Percentiles rank a stretch among this genome's conserved stretches.
phyloP scores from a whole-genome alignment of 495 filamentous ascomycete species.

The Penicillium coprophilum region DNA sequence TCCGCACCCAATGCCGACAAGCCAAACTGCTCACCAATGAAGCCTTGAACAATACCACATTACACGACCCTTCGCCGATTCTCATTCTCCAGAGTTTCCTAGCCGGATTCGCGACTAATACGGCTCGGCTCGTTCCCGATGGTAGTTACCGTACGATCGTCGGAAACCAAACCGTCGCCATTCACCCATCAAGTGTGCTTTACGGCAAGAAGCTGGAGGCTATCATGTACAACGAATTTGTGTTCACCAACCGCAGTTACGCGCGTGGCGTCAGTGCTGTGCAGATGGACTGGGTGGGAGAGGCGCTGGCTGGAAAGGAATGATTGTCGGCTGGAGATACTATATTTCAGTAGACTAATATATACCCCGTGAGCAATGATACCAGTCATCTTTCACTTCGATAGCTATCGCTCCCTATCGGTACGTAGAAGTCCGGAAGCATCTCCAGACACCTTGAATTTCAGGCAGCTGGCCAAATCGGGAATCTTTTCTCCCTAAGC shows the following conservation, averaged over 20 bases:
- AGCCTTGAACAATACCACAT: slow-evolving; percentile 13
- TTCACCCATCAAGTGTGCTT: slow-evolving; percentile 85
- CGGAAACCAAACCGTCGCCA: slow-evolving; percentile 80
- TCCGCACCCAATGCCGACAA: slow-evolving; percentile 61
- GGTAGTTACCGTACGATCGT: slow-evolving; percentile 80
- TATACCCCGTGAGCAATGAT: slow-evolving; percentile 17
- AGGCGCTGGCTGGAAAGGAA: slow-evolving; percentile 53
- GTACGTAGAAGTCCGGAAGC: neutral
- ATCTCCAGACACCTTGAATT: neutral
- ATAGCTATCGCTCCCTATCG: too few species aligned
- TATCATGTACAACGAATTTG: slow-evolving; percentile 94
- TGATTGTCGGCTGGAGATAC: slow-evolving; percentile 2
- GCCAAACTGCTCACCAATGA: slow-evolving; percentile 39
- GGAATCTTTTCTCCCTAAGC: neutral
- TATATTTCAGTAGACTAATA: slow-evolving; percentile 15
- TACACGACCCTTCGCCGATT: slow-evolving; percentile 38
- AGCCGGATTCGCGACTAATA: slow-evolving; percentile 76
- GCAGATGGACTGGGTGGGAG: slow-evolving; percentile 83
- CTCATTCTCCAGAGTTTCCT: slow-evolving; percentile 77
- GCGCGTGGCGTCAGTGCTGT: slow-evolving; percentile 85
- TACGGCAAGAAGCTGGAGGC: slow-evolving; percentile 88
- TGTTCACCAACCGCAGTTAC: slow-evolving; percentile 90
- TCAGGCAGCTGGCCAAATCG: neutral
- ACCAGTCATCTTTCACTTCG: too few species aligned
- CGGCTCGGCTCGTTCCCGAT: slow-evolving; percentile 79